Evolutionary conservation across 2,329 filamentous ascomycete genomes (phyloP).

Genomic region (Colletotrichum musicola): DNA sequence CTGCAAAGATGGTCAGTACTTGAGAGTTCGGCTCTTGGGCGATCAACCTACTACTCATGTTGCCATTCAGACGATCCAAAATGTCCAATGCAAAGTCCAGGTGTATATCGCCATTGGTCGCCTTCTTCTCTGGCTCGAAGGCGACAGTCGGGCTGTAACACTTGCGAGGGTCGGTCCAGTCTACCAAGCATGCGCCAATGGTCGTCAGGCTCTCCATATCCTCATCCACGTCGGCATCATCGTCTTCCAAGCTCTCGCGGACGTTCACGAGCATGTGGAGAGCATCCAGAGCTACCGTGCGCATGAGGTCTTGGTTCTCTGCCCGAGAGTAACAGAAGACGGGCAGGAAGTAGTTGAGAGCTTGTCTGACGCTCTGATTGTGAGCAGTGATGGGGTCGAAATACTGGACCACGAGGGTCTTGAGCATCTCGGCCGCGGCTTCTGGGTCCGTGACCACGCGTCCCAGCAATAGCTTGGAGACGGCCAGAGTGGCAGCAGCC

Average conservation of each 20-base stretch:
- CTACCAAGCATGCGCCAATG: slow-evolving; percentile 85
- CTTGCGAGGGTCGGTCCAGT: slow-evolving; percentile 96
- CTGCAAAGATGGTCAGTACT: slow-evolving; percentile 57
- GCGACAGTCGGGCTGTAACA: slow-evolving; percentile 67
- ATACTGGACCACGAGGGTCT: slow-evolving; percentile 85
- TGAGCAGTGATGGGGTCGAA: slow-evolving; percentile 86
- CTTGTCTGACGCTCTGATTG: slow-evolving; percentile 87
- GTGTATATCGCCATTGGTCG: slow-evolving; percentile 82
- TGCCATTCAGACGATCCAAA: slow-evolving; percentile 78
- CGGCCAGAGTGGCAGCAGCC: slow-evolving; percentile 82
- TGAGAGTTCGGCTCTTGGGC: neutral
- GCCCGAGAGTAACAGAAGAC: slow-evolving; percentile 90
- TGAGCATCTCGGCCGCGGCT: slow-evolving; percentile 80
- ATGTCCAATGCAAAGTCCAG: slow-evolving; percentile 82
- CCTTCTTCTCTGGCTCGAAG: slow-evolving; percentile 71
- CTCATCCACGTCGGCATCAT: slow-evolving; percentile 79
- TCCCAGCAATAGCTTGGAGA: slow-evolving; percentile 88
- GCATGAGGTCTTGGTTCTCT: slow-evolving; percentile 88
- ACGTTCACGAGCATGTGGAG: slow-evolving; percentile 81
- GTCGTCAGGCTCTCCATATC: slow-evolving; percentile 83
- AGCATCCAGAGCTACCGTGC: slow-evolving; percentile 77
- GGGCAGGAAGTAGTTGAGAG: slow-evolving; percentile 92
- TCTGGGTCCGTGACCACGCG: slow-evolving; percentile 79
- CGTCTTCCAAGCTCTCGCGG: slow-evolving; percentile 79
- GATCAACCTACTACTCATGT: slow-evolving; percentile 72